Percentiles rank a stretch among this genome's conserved stretches.
These are phyloP conservation scores for Kernera saxatilis DNA, from an alignment of 345 rosid species.

Conservation along the genomic window DNA sequence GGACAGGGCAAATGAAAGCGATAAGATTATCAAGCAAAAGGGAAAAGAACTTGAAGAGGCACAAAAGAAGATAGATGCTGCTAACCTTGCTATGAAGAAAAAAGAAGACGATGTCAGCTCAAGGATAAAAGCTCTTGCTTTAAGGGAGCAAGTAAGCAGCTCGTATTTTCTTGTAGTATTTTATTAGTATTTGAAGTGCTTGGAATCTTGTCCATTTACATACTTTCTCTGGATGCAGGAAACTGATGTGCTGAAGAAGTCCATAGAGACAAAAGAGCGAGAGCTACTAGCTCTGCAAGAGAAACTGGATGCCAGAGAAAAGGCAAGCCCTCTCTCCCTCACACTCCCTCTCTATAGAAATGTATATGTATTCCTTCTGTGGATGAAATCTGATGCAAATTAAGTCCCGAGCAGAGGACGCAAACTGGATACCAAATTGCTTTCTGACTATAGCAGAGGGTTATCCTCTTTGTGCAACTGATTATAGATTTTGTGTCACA, in stretches of 20 bases:
- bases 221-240: constrained; percentile 46
- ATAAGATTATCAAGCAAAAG: constrained; percentile 62
- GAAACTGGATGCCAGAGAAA: constrained; percentile 76
- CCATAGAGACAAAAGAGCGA: constrained; percentile 56
- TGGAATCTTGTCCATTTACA: constrained; percentile 2
- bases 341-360: not conserved
- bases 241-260: constrained; percentile 47
- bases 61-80: constrained; percentile 68
- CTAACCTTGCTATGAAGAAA: constrained; percentile 45
- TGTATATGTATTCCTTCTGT: not conserved
- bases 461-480: not conserved
- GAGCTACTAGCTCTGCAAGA: constrained; percentile 62
- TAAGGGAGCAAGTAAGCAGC: constrained; percentile 63
- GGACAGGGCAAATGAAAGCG: constrained; percentile 80
- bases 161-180: not conserved
- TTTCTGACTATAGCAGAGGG: not conserved
- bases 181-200: not conserved
- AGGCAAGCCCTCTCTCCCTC: constrained; percentile 36
- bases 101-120: constrained; percentile 66
- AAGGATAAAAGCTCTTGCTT: constrained; percentile 52
- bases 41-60: constrained; percentile 75
- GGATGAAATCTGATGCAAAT: not conserved
- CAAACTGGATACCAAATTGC: too few relatives aligned
- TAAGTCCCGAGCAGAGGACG: not conserved
- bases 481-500: not conserved